phyloP scores from a whole-genome alignment of 139 green algal genomes.

The Haematococcus sp. region DNA sequence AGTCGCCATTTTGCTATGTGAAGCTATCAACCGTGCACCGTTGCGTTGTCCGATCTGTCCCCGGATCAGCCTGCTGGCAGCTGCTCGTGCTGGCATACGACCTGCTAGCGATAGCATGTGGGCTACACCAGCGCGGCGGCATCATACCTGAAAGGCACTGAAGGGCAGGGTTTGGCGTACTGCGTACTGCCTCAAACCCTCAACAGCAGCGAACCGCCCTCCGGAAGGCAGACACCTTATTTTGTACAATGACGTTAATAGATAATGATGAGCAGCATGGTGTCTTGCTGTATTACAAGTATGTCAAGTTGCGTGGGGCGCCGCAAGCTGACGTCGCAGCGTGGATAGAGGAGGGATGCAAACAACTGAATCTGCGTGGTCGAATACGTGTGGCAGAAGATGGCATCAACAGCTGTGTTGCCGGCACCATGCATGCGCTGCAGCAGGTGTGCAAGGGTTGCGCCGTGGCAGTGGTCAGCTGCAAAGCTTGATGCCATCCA shows the following conservation, averaged over 20 bases:
- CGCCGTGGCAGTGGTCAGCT: not conserved
- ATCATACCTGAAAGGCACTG: no score
- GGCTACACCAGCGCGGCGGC: no score
- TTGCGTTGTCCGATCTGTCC: no score
- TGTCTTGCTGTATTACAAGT: slow-evolving; percentile 30
- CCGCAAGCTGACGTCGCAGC: not conserved
- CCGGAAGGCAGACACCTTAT: no score
- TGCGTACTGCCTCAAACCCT: no score
- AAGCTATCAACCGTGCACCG: no score
- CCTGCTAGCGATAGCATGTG: no score
- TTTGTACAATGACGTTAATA: not conserved
- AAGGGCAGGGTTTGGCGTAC: no score
- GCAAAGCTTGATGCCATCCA: not conserved
- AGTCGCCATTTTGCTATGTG: no score
- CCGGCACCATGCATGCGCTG: not conserved
- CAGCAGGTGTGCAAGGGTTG: not conserved
- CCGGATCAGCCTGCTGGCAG: no score
- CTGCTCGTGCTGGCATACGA: no score
- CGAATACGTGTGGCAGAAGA: slow-evolving; percentile 28
- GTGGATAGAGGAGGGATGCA: slow-evolving; percentile 1
- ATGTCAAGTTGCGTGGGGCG: not conserved
- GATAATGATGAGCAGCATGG: not conserved
- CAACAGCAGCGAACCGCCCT: no score
- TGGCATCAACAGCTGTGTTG: slow-evolving; percentile 24
- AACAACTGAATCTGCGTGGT: slow-evolving; percentile 6